Percentiles rank a stretch among this genome's conserved stretches.
Conservation (phyloP, 2,329 filamentous ascomycete genomes). For the Teratosphaeria viscida region DNA sequence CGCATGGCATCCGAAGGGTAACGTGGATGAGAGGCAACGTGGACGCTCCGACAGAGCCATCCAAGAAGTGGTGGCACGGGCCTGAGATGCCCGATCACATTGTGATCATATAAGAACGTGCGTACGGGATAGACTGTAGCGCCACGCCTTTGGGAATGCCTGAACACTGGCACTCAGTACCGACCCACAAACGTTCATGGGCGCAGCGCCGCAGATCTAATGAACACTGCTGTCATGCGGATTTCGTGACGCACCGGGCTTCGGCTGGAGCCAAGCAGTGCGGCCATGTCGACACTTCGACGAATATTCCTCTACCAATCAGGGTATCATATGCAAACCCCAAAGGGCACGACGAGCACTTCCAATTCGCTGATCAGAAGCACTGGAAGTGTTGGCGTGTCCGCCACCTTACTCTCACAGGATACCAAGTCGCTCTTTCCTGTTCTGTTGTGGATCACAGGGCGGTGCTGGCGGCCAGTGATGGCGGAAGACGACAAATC, state of each 20-base stretch:
- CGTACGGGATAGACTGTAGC: neutral
- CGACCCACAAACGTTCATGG: neutral
- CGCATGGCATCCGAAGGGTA: neutral
- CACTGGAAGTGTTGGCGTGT: neutral
- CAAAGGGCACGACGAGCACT: neutral
- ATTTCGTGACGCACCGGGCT: too few species aligned
- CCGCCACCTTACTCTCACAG: neutral
- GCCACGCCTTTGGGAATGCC: neutral
- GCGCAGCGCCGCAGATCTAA: neutral
- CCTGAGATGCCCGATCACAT: neutral
- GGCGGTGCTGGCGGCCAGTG: neutral
- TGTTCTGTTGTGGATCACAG: neutral
- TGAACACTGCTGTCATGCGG: neutral
- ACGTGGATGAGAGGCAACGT: neutral
- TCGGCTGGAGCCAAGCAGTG: neutral
- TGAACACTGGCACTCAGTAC: neutral
- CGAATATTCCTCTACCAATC: neutral
- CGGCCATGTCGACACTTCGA: neutral
- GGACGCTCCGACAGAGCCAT: neutral
- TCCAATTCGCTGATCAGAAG: neutral
- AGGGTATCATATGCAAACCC: neutral
- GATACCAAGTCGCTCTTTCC: neutral
- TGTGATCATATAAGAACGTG: neutral
- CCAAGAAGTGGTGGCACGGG: neutral
- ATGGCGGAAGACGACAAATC: neutral